Conservation (phyloP, 2,329 filamentous ascomycete species). For the Fusarium stilboides region DNA sequence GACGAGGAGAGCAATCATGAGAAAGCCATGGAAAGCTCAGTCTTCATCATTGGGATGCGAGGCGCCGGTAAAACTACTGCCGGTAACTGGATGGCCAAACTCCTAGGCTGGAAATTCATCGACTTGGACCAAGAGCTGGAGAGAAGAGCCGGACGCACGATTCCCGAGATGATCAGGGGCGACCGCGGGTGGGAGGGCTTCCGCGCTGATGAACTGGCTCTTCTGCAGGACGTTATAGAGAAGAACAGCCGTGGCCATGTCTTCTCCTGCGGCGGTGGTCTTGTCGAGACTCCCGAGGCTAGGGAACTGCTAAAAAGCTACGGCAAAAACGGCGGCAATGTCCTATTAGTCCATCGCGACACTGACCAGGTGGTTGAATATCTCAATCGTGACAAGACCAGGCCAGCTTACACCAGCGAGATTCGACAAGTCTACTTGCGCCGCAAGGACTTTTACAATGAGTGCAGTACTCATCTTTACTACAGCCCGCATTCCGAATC, state of each 20-base stretch:
- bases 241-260: conserved; percentile 83
- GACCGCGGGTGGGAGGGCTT: conserved; percentile 89
- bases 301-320: conserved; percentile 82
- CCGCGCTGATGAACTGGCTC: conserved; percentile 80
- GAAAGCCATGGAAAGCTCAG: conserved; percentile 69
- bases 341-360: conserved; percentile 89
- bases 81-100: conserved; percentile 85
- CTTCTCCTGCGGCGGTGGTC: conserved; percentile 93
- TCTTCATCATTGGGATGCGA: conserved; percentile 97
- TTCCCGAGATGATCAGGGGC: conserved; percentile 86
- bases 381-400: conserved; percentile 87
- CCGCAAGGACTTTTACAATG: conserved; percentile 88
- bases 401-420: conserved; percentile 93
- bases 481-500: conserved; percentile 77
- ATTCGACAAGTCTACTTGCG: conserved; percentile 93
- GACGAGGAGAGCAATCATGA: conserved; percentile 30
- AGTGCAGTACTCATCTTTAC: conserved; percentile 96
- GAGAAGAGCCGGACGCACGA: conserved; percentile 77
- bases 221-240: conserved; percentile 81
- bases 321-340: conserved; percentile 82
- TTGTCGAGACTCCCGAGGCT: conserved; percentile 88
- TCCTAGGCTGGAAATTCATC: conserved; percentile 82
- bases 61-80: conserved; percentile 97
- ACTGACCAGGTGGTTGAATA: conserved; percentile 92
- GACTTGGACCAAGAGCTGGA: conserved; percentile 94